Conservation (phyloP, 2,329 filamentous ascomycete genomes). For the Nemania sp. region DNA sequence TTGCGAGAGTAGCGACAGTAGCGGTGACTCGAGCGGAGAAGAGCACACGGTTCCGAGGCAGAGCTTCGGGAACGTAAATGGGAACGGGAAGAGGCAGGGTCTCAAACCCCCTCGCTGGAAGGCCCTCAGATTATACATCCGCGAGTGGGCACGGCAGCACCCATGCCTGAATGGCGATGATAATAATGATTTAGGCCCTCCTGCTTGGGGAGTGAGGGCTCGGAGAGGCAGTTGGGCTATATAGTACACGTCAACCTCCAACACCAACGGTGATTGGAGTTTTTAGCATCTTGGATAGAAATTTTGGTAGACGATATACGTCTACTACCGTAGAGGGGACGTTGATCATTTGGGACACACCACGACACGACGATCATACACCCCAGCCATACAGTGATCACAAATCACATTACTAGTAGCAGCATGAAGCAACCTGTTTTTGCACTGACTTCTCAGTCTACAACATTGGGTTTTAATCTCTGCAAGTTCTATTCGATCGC, state of each 20-base stretch:
- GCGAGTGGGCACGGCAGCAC: constrained; percentile 88
- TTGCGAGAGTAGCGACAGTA: constrained; percentile 16
- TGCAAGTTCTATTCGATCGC: no score
- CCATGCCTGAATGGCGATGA: constrained; percentile 70
- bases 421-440: no score
- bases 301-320: constrained; percentile 10
- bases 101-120: constrained; percentile 68
- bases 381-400: no score
- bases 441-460: no score
- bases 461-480: no score
- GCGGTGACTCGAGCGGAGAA: constrained; percentile 16
- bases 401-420: no score
- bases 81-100: constrained; percentile 53
- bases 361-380: no score
- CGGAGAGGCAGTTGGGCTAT: constrained; percentile 75
- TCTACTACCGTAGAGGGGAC: constrained; percentile 6
- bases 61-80: no score
- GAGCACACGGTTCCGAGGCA: no score
- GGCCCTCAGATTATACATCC: constrained; percentile 80
- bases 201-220: constrained; percentile 70
- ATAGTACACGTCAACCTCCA: constrained; percentile 38
- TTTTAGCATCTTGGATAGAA: constrained; percentile 14
- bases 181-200: constrained; percentile 60
- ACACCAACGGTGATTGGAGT: constrained; percentile 6
- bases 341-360: no score